phyloP scores from a whole-genome alignment of 78 protist species.

The Cyanophora paradoxa region DNA sequence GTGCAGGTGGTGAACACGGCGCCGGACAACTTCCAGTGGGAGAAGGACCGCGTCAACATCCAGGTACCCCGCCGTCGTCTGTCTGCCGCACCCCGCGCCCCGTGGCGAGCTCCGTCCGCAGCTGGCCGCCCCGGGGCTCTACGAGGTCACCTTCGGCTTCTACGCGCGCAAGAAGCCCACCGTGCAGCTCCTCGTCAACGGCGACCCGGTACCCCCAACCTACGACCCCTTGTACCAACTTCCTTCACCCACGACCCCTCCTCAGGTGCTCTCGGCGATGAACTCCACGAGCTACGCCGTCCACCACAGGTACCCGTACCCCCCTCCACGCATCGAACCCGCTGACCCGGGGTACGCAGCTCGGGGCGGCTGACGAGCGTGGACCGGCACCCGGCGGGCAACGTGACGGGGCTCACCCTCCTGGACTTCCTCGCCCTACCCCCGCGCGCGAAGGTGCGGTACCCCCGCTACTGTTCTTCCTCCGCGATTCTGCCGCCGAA shows the following conservation, averaged over 20 bases:
- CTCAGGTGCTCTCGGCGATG: slow-evolving; percentile 37
- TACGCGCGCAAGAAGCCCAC: slow-evolving; percentile 28
- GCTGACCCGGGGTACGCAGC: too few relatives aligned
- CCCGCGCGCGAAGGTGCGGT: slow-evolving; percentile 22
- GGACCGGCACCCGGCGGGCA: slow-evolving; percentile 13
- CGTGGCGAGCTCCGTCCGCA: too few relatives aligned
- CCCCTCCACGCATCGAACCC: too few relatives aligned
- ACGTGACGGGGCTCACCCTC: slow-evolving; percentile 41
- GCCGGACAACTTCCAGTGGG: slow-evolving; percentile 36
- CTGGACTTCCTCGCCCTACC: slow-evolving; percentile 48
- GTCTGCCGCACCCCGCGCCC: too few relatives aligned
- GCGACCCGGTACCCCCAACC: too few relatives aligned
- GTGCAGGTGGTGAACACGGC: slow-evolving; percentile 24
- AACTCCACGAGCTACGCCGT: slow-evolving; percentile 29
- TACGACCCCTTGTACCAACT: too few relatives aligned
- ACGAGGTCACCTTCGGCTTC: slow-evolving; percentile 50
- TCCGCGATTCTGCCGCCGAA: too few relatives aligned
- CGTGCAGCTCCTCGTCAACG: slow-evolving; percentile 47
- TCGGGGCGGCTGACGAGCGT: slow-evolving; percentile 11
- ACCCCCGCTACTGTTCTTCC: too few relatives aligned
- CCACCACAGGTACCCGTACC: slow-evolving; percentile 19
- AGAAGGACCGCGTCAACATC: not conserved
- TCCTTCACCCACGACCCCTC: too few relatives aligned
- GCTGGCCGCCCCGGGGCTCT: slow-evolving; percentile 18
- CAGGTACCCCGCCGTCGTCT: too few relatives aligned